Base-by-base conservation (phyloP, 768 basidiomycete genomes). In the Hericium erinaceus region DNA sequence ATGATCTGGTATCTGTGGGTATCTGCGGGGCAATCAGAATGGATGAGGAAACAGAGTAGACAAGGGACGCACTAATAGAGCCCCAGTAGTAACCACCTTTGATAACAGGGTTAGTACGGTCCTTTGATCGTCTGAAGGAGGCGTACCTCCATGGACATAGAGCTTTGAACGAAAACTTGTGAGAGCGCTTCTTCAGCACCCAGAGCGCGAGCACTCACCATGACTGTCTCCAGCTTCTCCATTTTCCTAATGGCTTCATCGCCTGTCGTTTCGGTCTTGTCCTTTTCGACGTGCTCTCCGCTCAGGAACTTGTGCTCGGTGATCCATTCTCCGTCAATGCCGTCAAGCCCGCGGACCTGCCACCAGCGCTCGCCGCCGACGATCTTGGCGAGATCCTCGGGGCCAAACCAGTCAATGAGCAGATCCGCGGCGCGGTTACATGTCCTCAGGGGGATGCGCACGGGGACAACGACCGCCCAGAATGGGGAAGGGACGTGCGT, bases 341-440 rank as follows among this genome's bases (percentile, higher is more conserved):
- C 87, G 56, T 81, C 77, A 33, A 87, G 70, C 7, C 85, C 84
- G 41, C 87, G 77, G 37, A 89, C 82, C 69, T 90, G 88, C 90
- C 89, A 91, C 90, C 89, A 92, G 57, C 83, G 75, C 57, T 81
- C 80, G 2, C 89, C 90, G 26, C 90, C 90, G 10, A 87, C 84
- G 13, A 88, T 79, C 28, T 74, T 69, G 65, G 80, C 78, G 28
- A 89, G 77, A 60, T 84, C 81, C 37, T 87, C 81, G 0, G 85
- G 83, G 2, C 87, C 86, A 55, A 90, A 83, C 73, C 83, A 87
- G 54, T 81, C 71, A 46, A 87, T 81, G 20, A 92, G 72, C n/a
- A 75, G 60, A 55, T 85, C 82, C n/a, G 87, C 86, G 2, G 86
- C 80, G 13, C 68, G 65, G 59, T 83, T 81, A 67, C 87, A 85